Conservation (phyloP, 371 early-diverging fungal species). For the Cokeromyces recurvatus region DNA sequence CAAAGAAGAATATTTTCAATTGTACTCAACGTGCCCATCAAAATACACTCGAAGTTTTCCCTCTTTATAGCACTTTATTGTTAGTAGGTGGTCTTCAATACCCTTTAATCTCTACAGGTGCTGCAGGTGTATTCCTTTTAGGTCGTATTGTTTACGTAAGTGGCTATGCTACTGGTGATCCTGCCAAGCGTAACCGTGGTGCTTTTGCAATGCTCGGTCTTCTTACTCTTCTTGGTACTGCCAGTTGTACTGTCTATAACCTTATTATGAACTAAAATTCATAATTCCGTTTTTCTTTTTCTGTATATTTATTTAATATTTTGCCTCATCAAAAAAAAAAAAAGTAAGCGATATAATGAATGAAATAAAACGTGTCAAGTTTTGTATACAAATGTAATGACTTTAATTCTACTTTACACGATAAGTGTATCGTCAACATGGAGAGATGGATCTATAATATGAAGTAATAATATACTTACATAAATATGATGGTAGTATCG, state of each 20-base stretch:
- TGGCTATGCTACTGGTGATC: conserved; percentile 57
- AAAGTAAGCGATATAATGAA: too few relatives aligned
- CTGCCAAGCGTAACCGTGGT: conserved; percentile 43
- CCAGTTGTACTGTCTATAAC: conserved; percentile 18
- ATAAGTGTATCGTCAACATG: too few relatives aligned
- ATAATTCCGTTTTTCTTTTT: background rate
- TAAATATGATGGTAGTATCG: too few relatives aligned
- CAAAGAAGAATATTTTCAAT: conserved; percentile 59
- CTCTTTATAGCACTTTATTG: conserved; percentile 31
- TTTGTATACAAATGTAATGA: too few relatives aligned
- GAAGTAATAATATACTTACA: too few relatives aligned
- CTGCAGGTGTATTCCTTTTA: conserved; percentile 44
- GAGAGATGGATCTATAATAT: too few relatives aligned
- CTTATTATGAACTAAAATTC: conserved; percentile 13
- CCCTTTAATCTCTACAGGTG: conserved; percentile 48
- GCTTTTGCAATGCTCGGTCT: conserved; percentile 39
- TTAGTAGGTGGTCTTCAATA: conserved; percentile 46
- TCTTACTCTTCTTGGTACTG: conserved; percentile 38
- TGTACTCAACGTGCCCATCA: conserved; percentile 72
- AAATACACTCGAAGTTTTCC: conserved; percentile 34
- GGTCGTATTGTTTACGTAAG: conserved; percentile 44
- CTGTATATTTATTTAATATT: too few relatives aligned
- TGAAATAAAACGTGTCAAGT: too few relatives aligned
- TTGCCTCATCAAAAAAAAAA: too few relatives aligned
- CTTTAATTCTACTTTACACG: too few relatives aligned